phyloP scores from a whole-genome alignment of 495 filamentous ascomycete genomes.

The Aspergillus kassunensis region DNA sequence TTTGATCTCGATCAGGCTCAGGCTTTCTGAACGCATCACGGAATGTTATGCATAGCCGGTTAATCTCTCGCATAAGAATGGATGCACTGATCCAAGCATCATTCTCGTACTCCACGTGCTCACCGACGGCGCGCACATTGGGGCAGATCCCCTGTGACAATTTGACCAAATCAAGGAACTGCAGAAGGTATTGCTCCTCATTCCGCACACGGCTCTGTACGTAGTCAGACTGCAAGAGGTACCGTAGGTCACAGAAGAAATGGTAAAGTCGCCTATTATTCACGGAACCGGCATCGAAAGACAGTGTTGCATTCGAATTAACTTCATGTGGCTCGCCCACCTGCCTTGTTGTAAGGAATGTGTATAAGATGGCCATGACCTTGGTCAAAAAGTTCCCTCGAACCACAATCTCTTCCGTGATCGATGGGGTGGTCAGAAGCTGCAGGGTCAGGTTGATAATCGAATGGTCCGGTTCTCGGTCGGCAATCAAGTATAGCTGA shows the following conservation, averaged over 20 bases:
- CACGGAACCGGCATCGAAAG: conserved; percentile 87
- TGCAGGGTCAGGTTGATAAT: conserved; percentile 97
- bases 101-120: conserved; percentile 97
- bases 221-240: conserved; percentile 80
- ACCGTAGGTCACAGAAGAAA: conserved; percentile 90
- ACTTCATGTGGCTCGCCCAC: conserved; percentile 90
- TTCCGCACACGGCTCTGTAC: conserved; percentile 77
- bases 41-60: conserved; percentile 82
- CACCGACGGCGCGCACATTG: conserved; percentile 83
- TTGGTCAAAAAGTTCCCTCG: conserved; percentile 96
- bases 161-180: conserved; percentile 94
- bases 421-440: conserved; percentile 93
- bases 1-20: conserved; percentile 52
- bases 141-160: conserved; percentile 96
- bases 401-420: conserved; percentile 89
- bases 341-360: conserved; percentile 91
- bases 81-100: conserved; percentile 97
- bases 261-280: conserved; percentile 94
- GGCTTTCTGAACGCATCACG: conserved; percentile 76
- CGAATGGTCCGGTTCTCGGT: conserved; percentile 94
- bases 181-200: conserved; percentile 81
- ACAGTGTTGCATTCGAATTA: conserved; percentile 73
- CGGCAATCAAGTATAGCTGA: conserved; percentile 92
- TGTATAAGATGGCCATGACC: conserved; percentile 93
- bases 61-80: conserved; percentile 90